Evolutionary conservation across 78 protist species (phyloP).

Genomic region (Diacronema lutheri): DNA sequence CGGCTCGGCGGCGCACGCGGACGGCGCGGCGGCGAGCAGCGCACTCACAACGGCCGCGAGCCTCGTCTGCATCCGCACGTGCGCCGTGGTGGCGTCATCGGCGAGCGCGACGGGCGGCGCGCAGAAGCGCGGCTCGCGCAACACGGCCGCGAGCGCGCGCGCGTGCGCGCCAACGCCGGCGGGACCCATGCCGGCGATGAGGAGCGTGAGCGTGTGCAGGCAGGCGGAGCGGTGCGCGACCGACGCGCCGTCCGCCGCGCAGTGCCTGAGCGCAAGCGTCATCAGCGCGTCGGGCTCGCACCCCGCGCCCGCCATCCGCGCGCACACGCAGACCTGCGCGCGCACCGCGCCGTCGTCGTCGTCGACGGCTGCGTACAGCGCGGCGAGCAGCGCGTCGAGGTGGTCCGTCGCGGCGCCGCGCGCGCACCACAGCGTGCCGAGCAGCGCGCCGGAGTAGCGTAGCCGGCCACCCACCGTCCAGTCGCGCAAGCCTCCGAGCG

Average conservation of each 20-base stretch:
- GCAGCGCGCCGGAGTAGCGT: slow-evolving; percentile 1
- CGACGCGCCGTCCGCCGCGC: too few species aligned
- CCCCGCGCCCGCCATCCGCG: not conserved
- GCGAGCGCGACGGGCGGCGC: not conserved
- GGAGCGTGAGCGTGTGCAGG: not conserved
- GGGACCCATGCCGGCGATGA: not conserved
- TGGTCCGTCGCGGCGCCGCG: not conserved
- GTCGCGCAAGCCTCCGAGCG: not conserved
- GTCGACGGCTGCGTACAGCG: not conserved
- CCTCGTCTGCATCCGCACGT: not conserved
- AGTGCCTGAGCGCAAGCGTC: too few species aligned
- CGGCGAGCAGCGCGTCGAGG: not conserved
- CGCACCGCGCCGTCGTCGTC: not conserved
- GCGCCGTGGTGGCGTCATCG: not conserved
- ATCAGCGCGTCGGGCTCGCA: not conserved
- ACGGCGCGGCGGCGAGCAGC: not conserved
- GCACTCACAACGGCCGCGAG: not conserved
- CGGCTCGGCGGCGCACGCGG: not conserved
- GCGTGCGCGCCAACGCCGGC: not conserved
- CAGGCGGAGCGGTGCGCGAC: not conserved
- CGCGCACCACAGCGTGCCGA: not conserved
- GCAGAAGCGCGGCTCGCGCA: not conserved
- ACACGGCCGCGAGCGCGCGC: not conserved
- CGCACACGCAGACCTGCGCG: too few species aligned
- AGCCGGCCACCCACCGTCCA: not conserved